Evolutionary conservation across 1,139 yeast genomes (phyloP), one percentile per base, ranked within the genome.

Genomic region (Lizanozyma gosingica): DNA sequence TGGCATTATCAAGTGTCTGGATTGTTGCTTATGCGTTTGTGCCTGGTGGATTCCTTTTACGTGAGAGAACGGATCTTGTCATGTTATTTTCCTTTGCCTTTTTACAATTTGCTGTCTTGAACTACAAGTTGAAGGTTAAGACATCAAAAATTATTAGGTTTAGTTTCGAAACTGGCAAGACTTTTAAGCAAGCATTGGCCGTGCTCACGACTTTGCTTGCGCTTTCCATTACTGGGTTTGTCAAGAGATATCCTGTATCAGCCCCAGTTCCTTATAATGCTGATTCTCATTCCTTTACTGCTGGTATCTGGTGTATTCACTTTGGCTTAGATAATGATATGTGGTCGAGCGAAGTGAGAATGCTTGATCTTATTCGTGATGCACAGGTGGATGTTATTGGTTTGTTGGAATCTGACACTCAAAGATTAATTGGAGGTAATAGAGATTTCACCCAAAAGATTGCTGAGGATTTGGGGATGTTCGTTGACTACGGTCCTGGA

Each of bases 291-390:
- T 61, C 87, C 2, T 77, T 92, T 54, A 88, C 95, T 2, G 90
- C 97, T 1, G 98, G 97, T 55, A 90, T 92, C 47, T 92, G 98
- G 98, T 92, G 98, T 34, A 82, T 92, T 47, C 98, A 92, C 63
- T 92, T 92, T 56, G 98, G 97, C 16, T 72, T 92, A 41, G 98
- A 92, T 59, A 92, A 92, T 58, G 96, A 90, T 58, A 84, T 92
- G 94, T 92, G 98, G 98, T 94, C 95, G 0, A 80, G 92, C 49
- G 97, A 92, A 63, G 80, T 78, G 35, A 76, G 97, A 52, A 90
- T 92, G 96, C 68, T 81, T 43, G 81, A 84, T 50, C 75, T 92
- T 41, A 79, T 92, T 44, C 67, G 67, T 46, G 97, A 90, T 51
- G 80, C 94, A 39, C 94, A 92, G 62, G 63, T 92, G 18, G 98